These are phyloP conservation scores for Colletotrichum plurivorum DNA, from an alignment of 2,329 filamentous ascomycete species.

Conservation along the genomic window DNA sequence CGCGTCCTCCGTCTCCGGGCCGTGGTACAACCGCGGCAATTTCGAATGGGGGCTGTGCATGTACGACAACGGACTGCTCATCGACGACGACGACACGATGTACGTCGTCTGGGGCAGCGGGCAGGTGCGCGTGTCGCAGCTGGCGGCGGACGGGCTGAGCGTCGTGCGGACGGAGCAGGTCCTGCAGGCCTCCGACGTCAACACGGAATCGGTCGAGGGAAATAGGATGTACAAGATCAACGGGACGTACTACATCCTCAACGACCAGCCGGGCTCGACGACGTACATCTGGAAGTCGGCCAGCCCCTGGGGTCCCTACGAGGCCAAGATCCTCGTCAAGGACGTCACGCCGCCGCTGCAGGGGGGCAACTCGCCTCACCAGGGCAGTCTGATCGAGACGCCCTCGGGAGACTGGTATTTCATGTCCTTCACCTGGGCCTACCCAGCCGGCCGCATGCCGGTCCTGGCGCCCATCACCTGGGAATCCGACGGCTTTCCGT, in stretches of 20 bases:
- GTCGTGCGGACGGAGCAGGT: constrained; percentile 61
- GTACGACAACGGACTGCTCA: constrained; percentile 70
- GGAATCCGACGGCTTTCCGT: constrained; percentile 66
- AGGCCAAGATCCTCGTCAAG: constrained; percentile 58
- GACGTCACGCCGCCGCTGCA: constrained; percentile 58
- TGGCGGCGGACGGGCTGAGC: constrained; percentile 62
- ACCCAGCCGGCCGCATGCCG: constrained; percentile 70
- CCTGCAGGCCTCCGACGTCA: constrained; percentile 54
- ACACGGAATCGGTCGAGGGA: constrained; percentile 60
- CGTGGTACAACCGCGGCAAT: constrained; percentile 57
- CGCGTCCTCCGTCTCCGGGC: constrained; percentile 55
- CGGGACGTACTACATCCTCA: constrained; percentile 69
- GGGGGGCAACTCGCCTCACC: constrained; percentile 63
- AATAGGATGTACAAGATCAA: constrained; percentile 71
- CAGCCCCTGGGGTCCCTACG: constrained; percentile 68
- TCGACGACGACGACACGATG: constrained; percentile 72
- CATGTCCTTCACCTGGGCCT: constrained; percentile 69
- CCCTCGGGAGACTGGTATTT: constrained; percentile 70
- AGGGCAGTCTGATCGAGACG: constrained; percentile 69
- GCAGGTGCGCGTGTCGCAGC: constrained; percentile 64
- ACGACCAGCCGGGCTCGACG: constrained; percentile 59
- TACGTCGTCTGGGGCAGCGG: constrained; percentile 69
- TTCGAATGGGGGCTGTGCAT: constrained; percentile 61
- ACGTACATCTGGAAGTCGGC: constrained; percentile 65
- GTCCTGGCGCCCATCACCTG: constrained; percentile 69